Evolutionary conservation across 352 stramenopile genomes (phyloP), one percentile per base, ranked within the genome.

Genomic region (Pythium phragmiticola): DNA sequence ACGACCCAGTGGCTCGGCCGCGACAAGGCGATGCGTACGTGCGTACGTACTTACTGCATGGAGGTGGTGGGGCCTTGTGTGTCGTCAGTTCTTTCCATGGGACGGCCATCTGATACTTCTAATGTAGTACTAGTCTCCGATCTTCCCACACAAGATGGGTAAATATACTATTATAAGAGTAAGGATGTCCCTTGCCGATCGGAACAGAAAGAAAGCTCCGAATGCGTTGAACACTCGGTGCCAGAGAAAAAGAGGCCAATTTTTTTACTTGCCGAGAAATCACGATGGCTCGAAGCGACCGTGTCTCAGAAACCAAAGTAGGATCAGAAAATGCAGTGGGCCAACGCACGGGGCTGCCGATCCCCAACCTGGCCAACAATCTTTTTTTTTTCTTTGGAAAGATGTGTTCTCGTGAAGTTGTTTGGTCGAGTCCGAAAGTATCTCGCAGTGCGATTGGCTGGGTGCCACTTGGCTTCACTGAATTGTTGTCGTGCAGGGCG

Each of bases 1-100:
- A 39, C 34, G 34, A 39, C 34, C 34, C 34, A 11, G 3, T 39
- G 6, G 39, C 39, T 46, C 12, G 49, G 8, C 14, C 13, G 52
- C 52, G 52, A 59, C 37, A 26, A 59, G 52, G 37, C 52, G 52
- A 59, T 59, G 13, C 34, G 23, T 49, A 23, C 52, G 52, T 45
- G 49, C 37, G 52, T 59, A 33, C 34, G 34, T 39, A 39, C 34
- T 39, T 39, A 19, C 39, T 46, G 39, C 39, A 17, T 17, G 39
- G 34, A 39, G 34, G 2, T 39, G 7, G 3, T 13, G 34, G 34
- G 34, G 34, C 34, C 34, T 39, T 11, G 34, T 9, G 34, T 45
- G 49, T 43, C 30, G 36, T 59, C 26, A 39, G 48, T 55, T 55
- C 48, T 55, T 55, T 39, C 48, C 52, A 39, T 17, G 1, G 7